Base-by-base conservation (phyloP, 2,329 filamentous ascomycete genomes). In the Pseudogymnoascus sp. region DNA sequence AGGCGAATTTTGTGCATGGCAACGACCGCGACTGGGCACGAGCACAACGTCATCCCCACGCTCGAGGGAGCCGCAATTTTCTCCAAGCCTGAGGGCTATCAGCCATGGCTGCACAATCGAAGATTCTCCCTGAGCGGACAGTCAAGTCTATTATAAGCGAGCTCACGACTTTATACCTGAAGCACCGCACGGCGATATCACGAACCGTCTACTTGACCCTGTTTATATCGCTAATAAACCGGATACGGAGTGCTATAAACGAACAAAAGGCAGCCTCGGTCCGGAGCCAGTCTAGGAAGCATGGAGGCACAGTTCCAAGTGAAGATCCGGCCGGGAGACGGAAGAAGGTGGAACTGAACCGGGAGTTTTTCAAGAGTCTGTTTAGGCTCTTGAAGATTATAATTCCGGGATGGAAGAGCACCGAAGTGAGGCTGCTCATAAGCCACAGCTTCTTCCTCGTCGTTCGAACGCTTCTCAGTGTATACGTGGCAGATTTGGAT, bases 401-500 rank as follows among this genome's bases (percentile, higher is more conserved):
- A 58, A 87, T 99, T 65, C 94, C 94, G 0, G 89, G 92, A 55
- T 95, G 90, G 88, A 83, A 84, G 71, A 96, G 89, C 75, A 92
- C 92, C 74, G 94, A 99, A 79, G 80, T 93, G 33, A 80, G 92
- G 66, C 78, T 99, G 69, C 78, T 99, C 63, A 81, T 93, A 68
- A 95, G 91, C 76, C 94, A 99, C 74, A 96, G 89, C 71, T 85
- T 97, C 69, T 99, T 99, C 73, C 78, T 99, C 68, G 89, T 99
- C 17, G 75, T 97, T 64, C 80, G 94, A 69, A 97, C 94, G 1
- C 78, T 99, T 71, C 92, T 99, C 69, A 97, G 92, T 76, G 75
- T 99, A 69, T 96, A 96, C 75, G 94, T 99, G 21, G 94, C 94
- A 1, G 92, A 96, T 74, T 87, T 99, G 80, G 94, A 99, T 75